These are phyloP conservation scores for Sindora glabra DNA, from an alignment of 306 rosid genomes.

Conservation along the genomic window DNA sequence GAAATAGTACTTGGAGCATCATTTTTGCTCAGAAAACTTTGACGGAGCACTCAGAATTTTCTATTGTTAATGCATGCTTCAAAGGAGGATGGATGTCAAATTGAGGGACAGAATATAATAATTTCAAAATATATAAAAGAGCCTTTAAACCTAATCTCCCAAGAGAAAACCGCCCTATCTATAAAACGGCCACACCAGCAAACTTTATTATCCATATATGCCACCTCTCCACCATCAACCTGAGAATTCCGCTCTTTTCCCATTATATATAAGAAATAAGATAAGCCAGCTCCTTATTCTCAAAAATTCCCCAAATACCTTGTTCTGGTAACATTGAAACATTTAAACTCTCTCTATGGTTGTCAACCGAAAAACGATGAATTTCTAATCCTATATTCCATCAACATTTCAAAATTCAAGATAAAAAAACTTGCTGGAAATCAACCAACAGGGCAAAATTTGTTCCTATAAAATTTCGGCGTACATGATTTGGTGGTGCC, in stretches of 20 bases:
- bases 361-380: not conserved
- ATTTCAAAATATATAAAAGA: too few relatives aligned
- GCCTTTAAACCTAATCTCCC: too few relatives aligned
- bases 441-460: not conserved
- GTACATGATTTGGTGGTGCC: conserved; percentile 79
- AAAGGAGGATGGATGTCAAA: not conserved
- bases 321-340: not conserved
- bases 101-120: not conserved
- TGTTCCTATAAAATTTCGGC: conserved; percentile 17
- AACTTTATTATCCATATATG: too few relatives aligned
- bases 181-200: too few relatives aligned
- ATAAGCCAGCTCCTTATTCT: conserved; percentile 1
- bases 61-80: not conserved
- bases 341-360: not conserved
- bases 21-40: not conserved
- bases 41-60: not conserved
- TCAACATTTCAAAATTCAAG: not conserved
- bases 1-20: too few relatives aligned
- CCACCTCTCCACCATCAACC: not conserved
- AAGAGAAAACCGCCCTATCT: too few relatives aligned
- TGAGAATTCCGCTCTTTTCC: not conserved
- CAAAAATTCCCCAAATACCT: not conserved
- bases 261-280: too few relatives aligned
- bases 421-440: not conserved
- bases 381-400: not conserved